Conservation (phyloP, 768 basidiomycete species). For the Suillus weaverae region DNA sequence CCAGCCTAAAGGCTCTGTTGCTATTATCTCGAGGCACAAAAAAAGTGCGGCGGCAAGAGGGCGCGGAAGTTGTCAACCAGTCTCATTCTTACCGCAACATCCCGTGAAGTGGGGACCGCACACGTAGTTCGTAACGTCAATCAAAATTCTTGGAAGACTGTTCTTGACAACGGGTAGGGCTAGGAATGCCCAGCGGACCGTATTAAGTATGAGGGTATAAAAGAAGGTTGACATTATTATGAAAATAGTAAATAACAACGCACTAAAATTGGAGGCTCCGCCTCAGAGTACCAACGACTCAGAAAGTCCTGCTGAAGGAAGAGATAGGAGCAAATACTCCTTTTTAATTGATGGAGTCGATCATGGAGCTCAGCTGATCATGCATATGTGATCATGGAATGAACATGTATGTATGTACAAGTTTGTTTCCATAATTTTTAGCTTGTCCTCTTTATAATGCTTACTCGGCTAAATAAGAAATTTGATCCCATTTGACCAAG, state of each 20-base stretch:
- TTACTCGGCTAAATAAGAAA: conserved; percentile 24
- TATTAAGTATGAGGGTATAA: neutral
- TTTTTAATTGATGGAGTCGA: neutral
- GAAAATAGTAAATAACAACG: neutral
- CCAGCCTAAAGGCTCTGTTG: neutral
- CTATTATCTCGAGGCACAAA: neutral
- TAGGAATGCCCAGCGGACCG: neutral
- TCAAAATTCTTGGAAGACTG: conserved; percentile 1
- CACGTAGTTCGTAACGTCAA: neutral
- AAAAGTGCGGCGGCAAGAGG: neutral
- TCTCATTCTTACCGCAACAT: neutral
- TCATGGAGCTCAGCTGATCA: neutral
- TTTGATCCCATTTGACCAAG: conserved; percentile 14
- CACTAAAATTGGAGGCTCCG: neutral
- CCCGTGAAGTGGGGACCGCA: neutral
- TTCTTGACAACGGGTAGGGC: neutral
- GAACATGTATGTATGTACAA: neutral
- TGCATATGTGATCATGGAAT: too few species aligned
- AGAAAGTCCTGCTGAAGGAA: neutral
- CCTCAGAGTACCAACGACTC: neutral
- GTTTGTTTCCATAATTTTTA: neutral
- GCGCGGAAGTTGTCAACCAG: neutral
- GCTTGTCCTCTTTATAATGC: conserved; percentile 14
- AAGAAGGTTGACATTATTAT: neutral
- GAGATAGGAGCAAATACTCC: neutral